These are phyloP conservation scores for Ottelia alismoides DNA, from an alignment of 106 monocot genomes.

Conservation along the genomic window DNA sequence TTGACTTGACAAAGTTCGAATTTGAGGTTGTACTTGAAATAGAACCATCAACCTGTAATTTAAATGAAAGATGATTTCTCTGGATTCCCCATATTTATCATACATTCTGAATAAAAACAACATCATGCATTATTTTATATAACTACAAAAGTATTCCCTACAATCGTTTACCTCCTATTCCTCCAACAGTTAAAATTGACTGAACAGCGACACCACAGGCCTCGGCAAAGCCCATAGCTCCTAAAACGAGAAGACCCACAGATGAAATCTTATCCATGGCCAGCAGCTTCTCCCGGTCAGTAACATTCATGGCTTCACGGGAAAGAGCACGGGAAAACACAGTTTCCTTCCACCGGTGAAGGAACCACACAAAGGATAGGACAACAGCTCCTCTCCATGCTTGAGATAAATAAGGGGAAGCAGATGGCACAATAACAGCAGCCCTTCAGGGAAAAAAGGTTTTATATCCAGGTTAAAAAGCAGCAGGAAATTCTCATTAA, in stretches of 20 bases:
- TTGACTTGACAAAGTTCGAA: too few species aligned
- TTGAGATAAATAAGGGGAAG: constrained; percentile 55
- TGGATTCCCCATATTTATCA: too few species aligned
- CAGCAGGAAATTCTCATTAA: too few species aligned
- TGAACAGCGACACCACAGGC: constrained; percentile 82
- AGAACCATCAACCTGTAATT: too few species aligned
- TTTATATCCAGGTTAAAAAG: too few species aligned
- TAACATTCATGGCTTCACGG: constrained; percentile 18
- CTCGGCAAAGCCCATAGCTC: constrained; percentile 70
- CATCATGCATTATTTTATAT: too few species aligned
- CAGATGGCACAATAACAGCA: constrained; percentile 48
- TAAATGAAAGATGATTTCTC: too few species aligned
- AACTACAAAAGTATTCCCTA: too few species aligned
- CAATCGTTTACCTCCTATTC: constrained; percentile 93
- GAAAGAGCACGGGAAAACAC: constrained; percentile 38
- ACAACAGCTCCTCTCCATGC: constrained; percentile 74
- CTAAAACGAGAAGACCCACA: constrained; percentile 55
- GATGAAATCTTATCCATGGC: constrained; percentile 74
- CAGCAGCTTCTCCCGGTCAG: constrained; percentile 65
- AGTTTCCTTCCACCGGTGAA: constrained; percentile 84
- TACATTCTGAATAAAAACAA: too few species aligned
- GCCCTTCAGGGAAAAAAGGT: constrained; percentile 37
- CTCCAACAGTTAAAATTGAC: constrained; percentile 90
- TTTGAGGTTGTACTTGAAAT: too few species aligned
- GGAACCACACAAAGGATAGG: constrained; percentile 87